These are phyloP conservation scores for Breynia disticha DNA, from an alignment of 441 rosid genomes.

Conservation along the genomic window DNA sequence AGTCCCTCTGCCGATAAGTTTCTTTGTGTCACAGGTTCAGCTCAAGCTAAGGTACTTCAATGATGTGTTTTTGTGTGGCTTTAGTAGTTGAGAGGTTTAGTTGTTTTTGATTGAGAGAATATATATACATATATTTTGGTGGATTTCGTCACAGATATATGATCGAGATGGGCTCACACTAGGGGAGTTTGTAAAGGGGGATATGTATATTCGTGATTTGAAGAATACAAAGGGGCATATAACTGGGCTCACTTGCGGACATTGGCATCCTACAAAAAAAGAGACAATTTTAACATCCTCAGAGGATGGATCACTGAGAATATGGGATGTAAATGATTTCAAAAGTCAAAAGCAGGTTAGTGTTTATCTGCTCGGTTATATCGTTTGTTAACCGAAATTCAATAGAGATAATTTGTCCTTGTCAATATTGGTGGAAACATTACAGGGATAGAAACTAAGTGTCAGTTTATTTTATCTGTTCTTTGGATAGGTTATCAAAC, in stretches of 20 bases:
- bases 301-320: constrained; percentile 92
- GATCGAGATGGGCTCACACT: constrained; percentile 95
- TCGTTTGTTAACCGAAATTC: too few species aligned
- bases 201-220: constrained; percentile 94
- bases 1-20: constrained; percentile 86
- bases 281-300: constrained; percentile 92
- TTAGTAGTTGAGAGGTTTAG: too few species aligned
- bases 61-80: background rate
- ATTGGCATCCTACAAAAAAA: constrained; percentile 84
- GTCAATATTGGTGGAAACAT: too few species aligned
- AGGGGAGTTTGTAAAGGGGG: constrained; percentile 94
- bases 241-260: constrained; percentile 86
- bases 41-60: constrained; percentile 82
- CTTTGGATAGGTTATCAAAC: constrained; percentile 72
- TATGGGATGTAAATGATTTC: constrained; percentile 98
- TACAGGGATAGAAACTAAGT: background rate
- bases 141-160: constrained; percentile 45
- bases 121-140: constrained; percentile 7
- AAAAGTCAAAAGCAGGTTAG: constrained; percentile 85
- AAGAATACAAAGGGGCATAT: constrained; percentile 97
- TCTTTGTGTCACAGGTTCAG: constrained; percentile 88
- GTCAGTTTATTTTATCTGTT: background rate
- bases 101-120: background rate
- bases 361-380: background rate
- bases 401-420: too few species aligned